Base-by-base conservation (phyloP, 768 basidiomycete species). In the Psilocybe tampanensis region DNA sequence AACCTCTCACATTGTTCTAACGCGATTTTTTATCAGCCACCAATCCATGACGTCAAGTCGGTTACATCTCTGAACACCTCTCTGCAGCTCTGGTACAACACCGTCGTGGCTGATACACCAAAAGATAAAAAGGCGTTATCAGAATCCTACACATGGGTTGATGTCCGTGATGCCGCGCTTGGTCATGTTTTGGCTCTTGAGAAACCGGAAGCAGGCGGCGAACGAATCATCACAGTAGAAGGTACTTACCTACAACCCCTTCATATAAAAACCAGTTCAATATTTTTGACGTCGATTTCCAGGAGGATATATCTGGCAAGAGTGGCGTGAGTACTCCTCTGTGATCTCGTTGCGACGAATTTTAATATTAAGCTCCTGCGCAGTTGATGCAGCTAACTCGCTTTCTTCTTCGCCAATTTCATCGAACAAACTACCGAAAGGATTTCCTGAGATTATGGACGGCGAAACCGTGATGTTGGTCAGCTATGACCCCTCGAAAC, bases 141-240 rank as follows among this genome's bases (percentile, higher is more conserved):
- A 0, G 62, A 44, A 2, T 52, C 61, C 3, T 60, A 64, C 17
- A 56, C 62, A 19, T 83, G 77, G 76, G 61, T 80, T 29, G 81
- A 85, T 52, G 83, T 85, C 2, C 77, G 83, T 15, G 84, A 86
- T 64, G 64, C 83, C 24, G 86, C 84, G 0, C 72, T 77, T 22
- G 86, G 78, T 1, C 86, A 89, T 66, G 73, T 75, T 1, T 67
- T 74, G 3, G 81, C 84, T 3, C 68, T 90, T 19, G 75, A 76
- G 44, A 78, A 75, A 48, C 70, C 77, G 17, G 77, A 73, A 5
- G 86, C 86, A 0, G 79, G 78, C 3, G 81, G 82, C 1, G 75
- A 88, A 52, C 73, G 88, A 36, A 79, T 88, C 63, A 75, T 88
- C 63, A 60, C 82, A 41, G 70, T 68, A 19, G 70, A 66, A 2